Conservation (phyloP, 2,329 filamentous ascomycete species). For the Diaporthe vaccinii region DNA sequence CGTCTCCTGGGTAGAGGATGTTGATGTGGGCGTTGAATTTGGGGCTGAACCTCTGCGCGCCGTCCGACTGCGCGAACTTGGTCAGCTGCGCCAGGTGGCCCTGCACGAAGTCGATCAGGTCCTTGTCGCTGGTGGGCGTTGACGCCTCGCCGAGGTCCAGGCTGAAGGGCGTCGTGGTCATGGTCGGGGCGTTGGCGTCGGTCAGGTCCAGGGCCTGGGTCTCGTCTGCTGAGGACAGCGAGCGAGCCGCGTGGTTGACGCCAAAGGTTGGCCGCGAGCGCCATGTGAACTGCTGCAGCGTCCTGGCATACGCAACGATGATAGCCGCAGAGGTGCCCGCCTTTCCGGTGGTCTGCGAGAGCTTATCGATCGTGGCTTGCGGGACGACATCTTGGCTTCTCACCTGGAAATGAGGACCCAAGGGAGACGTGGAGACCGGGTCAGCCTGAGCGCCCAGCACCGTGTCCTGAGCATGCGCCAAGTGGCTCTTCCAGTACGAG, state of each 20-base stretch:
- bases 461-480: constrained; percentile 13
- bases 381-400: constrained; percentile 26
- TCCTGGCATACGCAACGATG: constrained; percentile 39
- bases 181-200: constrained; percentile 14
- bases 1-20: constrained; percentile 36
- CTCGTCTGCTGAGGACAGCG: constrained; percentile 38
- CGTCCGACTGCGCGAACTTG: constrained; percentile 41
- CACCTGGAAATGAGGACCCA: constrained; percentile 41
- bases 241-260: constrained; percentile 40
- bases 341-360: not conserved
- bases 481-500: constrained; percentile 21
- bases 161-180: constrained; percentile 28
- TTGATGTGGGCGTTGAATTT: constrained; percentile 42
- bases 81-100: constrained; percentile 41
- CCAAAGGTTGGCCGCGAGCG: constrained; percentile 40
- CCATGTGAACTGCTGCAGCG: constrained; percentile 32
- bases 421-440: constrained; percentile 12
- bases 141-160: not conserved
- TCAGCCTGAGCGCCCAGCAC: not conserved
- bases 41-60: constrained; percentile 33
- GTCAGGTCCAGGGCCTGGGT: constrained; percentile 39
- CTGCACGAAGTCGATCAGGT: constrained; percentile 32
- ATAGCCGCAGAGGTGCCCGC: constrained; percentile 34
- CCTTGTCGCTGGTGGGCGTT: not conserved
- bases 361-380: constrained; percentile 18